Percentiles rank a stretch among this genome's conserved stretches.
Evolutionary conservation across 257 asterid genomes (phyloP).

Genomic region (Scutellaria barbata): DNA sequence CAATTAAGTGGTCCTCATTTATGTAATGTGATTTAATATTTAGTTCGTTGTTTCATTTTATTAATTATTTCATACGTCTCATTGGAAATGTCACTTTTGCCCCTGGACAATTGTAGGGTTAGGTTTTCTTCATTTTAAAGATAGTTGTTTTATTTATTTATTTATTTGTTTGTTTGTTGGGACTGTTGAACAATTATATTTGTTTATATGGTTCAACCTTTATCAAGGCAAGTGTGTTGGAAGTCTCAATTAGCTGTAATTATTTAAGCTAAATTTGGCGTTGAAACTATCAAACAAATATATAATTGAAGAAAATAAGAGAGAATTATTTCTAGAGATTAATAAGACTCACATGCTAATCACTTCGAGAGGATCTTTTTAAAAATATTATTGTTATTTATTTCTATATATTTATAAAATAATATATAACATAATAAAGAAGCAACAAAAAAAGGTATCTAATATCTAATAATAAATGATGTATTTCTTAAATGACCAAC

Average conservation of each 20-base stretch:
- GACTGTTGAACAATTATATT: conserved; percentile 31
- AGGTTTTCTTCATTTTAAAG: conserved; percentile 35
- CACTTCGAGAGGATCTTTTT: conserved; percentile 21
- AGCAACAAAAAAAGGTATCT: no score
- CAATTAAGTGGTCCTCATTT: conserved; percentile 31
- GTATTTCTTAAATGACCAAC: no score
- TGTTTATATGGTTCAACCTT: conserved; percentile 33
- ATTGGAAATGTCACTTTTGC: not conserved
- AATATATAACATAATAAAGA: no score
- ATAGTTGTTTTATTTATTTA: not conserved
- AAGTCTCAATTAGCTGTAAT: conserved; percentile 43
- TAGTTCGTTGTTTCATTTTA: not conserved
- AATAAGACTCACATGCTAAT: conserved; percentile 43
- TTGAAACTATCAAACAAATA: conserved; percentile 29
- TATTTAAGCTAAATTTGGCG: conserved; percentile 27
- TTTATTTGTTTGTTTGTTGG: conserved; percentile 33
- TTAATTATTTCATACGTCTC: not conserved
- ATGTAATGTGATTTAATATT: not conserved
- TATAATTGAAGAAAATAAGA: not conserved
- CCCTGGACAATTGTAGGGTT: conserved; percentile 16
- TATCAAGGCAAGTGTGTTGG: conserved; percentile 48
- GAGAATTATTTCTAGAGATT: conserved; percentile 15
- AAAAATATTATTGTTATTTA: no score
- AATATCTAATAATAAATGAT: not conserved
- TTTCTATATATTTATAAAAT: no score